Evolutionary conservation across 139 green algal genomes (phyloP).

Genomic region (Chlamydomonas sphaeroides): DNA sequence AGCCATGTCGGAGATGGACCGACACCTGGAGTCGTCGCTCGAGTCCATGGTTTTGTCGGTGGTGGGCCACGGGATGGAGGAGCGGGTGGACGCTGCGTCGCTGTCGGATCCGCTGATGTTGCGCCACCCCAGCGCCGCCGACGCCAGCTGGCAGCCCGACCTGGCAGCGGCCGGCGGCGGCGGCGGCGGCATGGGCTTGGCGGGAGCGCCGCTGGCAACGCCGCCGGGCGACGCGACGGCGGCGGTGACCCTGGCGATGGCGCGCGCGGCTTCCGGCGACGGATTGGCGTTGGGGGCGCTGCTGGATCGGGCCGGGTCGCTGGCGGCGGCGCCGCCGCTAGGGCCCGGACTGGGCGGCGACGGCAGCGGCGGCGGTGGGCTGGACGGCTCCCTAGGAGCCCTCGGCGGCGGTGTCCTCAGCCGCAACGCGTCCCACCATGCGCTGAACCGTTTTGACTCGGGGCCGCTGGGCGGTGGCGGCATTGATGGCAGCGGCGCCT

Average conservation of each 20-base stretch:
- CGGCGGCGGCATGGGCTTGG: neutral
- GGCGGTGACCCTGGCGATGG: neutral
- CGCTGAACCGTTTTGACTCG: conserved; percentile 18
- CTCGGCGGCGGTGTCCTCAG: neutral
- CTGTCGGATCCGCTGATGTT: conserved; percentile 1
- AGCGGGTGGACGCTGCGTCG: conserved; percentile 5
- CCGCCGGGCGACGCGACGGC: too few relatives aligned
- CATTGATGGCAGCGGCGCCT: neutral
- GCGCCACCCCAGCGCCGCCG: neutral
- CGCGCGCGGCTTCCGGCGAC: neutral
- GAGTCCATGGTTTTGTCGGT: conserved; percentile 26
- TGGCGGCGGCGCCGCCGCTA: neutral
- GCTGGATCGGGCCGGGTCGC: neutral
- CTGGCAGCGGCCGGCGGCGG: neutral
- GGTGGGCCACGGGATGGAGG: conserved; percentile 36
- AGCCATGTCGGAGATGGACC: neutral
- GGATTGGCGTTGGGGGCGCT: neutral
- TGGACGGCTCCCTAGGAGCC: neutral
- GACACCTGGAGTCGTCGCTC: conserved; percentile 5
- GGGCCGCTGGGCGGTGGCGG: conserved; percentile 2
- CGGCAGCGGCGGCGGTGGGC: neutral
- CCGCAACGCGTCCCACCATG: conserved; percentile 10
- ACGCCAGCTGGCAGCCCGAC: neutral
- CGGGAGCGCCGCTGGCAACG: neutral
- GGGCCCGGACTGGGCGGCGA: neutral